Percentiles rank a stretch among this genome's conserved stretches.
phyloP scores from a whole-genome alignment of 1,284 basidiomycete species.

The Exobasidium rhododendri region DNA sequence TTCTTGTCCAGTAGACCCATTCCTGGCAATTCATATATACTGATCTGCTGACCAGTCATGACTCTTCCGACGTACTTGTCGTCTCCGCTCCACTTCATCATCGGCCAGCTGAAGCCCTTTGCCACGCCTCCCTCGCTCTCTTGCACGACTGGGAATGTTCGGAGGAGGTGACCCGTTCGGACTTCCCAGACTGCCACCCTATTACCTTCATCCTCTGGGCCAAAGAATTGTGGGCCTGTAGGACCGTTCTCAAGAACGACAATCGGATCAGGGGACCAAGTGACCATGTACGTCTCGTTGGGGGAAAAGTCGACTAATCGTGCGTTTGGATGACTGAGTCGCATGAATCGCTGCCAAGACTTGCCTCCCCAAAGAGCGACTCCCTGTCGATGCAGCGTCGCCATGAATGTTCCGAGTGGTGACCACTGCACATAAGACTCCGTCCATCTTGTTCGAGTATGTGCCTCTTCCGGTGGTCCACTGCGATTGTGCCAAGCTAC shows the following conservation, averaged over 20 bases:
- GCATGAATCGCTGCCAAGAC: slow-evolving; percentile 78
- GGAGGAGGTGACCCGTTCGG: slow-evolving; percentile 84
- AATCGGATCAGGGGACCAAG: slow-evolving; percentile 96
- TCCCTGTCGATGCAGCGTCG: slow-evolving; percentile 91
- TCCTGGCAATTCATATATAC: slow-evolving; percentile 88
- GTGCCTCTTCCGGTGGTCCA: slow-evolving; percentile 77
- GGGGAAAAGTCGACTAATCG: slow-evolving; percentile 97
- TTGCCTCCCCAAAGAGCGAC: slow-evolving; percentile 92
- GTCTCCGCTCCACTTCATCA: slow-evolving; percentile 95
- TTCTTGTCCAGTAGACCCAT: slow-evolving; percentile 97
- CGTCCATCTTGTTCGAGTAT: slow-evolving; percentile 76
- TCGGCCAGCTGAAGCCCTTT: slow-evolving; percentile 79
- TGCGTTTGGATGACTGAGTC: slow-evolving; percentile 92
- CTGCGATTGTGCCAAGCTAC: slow-evolving; percentile 92
- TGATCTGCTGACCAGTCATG: slow-evolving; percentile 86
- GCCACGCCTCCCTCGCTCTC: slow-evolving; percentile 56
- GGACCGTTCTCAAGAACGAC: slow-evolving; percentile 76
- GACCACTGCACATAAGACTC: slow-evolving; percentile 98
- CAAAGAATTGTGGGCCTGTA: slow-evolving; percentile 65
- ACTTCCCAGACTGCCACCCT: slow-evolving; percentile 97
- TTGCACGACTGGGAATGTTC: slow-evolving; percentile 74
- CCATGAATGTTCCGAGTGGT: slow-evolving; percentile 86
- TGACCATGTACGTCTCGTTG: slow-evolving; percentile 93
- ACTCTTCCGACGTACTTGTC: slow-evolving; percentile 90
- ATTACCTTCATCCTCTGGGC: slow-evolving; percentile 92